Evolutionary conservation across 2,329 filamentous ascomycete species (phyloP).

Genomic region (Colletotrichum brevisporum): DNA sequence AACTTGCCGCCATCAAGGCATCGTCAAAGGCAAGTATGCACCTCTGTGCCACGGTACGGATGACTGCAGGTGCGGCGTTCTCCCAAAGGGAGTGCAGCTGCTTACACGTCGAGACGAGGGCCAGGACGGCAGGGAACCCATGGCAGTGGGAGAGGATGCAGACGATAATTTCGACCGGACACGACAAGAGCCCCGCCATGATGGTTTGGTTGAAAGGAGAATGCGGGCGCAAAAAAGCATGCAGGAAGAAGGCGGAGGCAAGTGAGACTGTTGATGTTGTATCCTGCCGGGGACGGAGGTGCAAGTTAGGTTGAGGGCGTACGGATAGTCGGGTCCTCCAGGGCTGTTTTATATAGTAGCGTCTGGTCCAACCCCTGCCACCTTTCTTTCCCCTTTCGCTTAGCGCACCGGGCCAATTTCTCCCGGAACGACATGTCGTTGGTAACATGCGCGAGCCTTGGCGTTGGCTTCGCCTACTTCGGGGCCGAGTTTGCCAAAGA

Average conservation of each 20-base stretch:
- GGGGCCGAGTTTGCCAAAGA: background rate
- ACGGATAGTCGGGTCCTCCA: no score
- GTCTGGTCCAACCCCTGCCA: no score
- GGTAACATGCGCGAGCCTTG: background rate
- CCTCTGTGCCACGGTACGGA: constrained; percentile 11
- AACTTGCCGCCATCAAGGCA: constrained; percentile 28
- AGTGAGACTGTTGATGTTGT: background rate
- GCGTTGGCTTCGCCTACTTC: no score
- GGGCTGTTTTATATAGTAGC: no score
- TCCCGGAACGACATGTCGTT: background rate
- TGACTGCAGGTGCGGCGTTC: constrained; percentile 8
- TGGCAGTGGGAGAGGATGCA: constrained; percentile 9
- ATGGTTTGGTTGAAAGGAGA: background rate
- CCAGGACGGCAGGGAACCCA: constrained; percentile 8
- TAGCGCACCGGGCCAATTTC: background rate
- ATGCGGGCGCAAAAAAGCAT: no score
- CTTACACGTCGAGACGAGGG: constrained; percentile 24
- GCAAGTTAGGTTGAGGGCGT: background rate
- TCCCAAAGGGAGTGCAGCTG: constrained; percentile 13
- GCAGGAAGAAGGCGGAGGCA: background rate
- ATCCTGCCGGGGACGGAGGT: background rate
- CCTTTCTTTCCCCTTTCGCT: no score
- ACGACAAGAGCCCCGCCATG: constrained; percentile 9
- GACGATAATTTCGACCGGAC: constrained; percentile 14
- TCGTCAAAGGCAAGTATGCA: constrained; percentile 25